These are phyloP conservation scores for Paraleonurus japonicus DNA, from an alignment of 257 asterid genomes.

Conservation along the genomic window DNA sequence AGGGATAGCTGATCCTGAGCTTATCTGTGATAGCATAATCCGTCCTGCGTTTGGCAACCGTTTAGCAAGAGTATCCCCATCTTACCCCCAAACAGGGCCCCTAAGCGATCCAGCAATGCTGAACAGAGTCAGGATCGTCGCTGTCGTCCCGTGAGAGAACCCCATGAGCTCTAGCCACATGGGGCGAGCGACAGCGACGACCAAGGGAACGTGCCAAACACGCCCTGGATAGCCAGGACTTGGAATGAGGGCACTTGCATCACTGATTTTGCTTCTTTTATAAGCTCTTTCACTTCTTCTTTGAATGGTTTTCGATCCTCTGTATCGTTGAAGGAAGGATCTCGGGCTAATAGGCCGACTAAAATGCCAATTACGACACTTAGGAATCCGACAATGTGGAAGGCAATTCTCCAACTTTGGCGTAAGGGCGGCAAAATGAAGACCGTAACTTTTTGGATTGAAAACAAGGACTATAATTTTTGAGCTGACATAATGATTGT, in stretches of 20 bases:
- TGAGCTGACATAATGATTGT: no score
- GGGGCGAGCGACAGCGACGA: constrained; percentile 56
- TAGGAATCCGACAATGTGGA: constrained; percentile 60
- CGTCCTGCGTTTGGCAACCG: constrained; percentile 63
- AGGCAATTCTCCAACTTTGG: constrained; percentile 87
- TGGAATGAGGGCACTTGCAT: constrained; percentile 55
- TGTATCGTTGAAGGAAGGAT: constrained; percentile 44
- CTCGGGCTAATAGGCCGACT: constrained; percentile 55
- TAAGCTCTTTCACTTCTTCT: constrained; percentile 41
- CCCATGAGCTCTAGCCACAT: constrained; percentile 85
- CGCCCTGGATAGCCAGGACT: constrained; percentile 66
- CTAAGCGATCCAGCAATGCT: constrained; percentile 51
- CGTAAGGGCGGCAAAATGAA: no score
- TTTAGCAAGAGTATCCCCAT: constrained; percentile 62
- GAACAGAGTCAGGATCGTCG: constrained; percentile 52
- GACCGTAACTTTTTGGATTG: no score
- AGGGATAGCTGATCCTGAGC: constrained; percentile 73
- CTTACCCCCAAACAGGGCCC: constrained; percentile 69
- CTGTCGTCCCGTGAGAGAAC: constrained; percentile 66
- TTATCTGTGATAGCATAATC: constrained; percentile 64
- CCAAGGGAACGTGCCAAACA: constrained; percentile 68
- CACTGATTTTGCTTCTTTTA: constrained; percentile 61
- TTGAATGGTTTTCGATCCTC: constrained; percentile 31
- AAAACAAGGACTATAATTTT: no score
- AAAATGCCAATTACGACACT: constrained; percentile 59